Evolutionary conservation across 495 filamentous ascomycete genomes (phyloP).

Genomic region (Penicillium diatomitis): DNA sequence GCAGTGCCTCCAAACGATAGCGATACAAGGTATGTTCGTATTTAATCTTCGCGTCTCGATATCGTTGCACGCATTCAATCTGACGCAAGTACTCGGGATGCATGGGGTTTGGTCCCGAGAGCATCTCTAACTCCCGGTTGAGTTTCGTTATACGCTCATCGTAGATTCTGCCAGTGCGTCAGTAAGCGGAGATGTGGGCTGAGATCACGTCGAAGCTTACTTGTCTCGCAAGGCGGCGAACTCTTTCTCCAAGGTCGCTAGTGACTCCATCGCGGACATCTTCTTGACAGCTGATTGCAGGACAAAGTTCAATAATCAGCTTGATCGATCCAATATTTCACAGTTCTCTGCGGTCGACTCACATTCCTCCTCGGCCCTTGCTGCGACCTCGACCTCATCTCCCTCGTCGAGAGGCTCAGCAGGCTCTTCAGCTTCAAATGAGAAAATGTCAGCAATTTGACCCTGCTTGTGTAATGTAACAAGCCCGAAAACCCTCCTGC

Average conservation of each 20-base stretch:
- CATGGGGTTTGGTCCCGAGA: constrained; percentile 63
- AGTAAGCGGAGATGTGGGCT: constrained; percentile 6
- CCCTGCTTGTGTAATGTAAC: no score
- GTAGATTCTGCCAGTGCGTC: constrained; percentile 52
- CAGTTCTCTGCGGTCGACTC: constrained; percentile 23
- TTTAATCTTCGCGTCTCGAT: constrained; percentile 69
- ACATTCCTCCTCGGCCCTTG: constrained; percentile 60
- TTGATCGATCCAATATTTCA: no score
- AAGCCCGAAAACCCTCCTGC: no score
- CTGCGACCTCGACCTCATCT: constrained; percentile 31
- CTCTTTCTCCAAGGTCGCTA: constrained; percentile 68
- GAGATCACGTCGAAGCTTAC: constrained; percentile 38
- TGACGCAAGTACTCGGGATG: constrained; percentile 84
- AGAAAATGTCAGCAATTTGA: constrained; percentile 21
- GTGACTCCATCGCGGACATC: constrained; percentile 69
- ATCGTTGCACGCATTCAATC: constrained; percentile 71
- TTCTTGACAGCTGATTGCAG: constrained; percentile 57
- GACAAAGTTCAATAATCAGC: no score
- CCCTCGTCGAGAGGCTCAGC: constrained; percentile 33
- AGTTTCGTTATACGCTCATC: constrained; percentile 76
- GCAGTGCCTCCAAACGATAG: constrained; percentile 61
- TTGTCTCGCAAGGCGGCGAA: constrained; percentile 80
- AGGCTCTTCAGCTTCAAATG: constrained; percentile 38
- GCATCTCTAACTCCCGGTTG: constrained; percentile 75
- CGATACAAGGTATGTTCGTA: constrained; percentile 61